A percentile compares a stretch with the other conserved stretches of the same genome.
phyloP scores from a whole-genome alignment of 2,329 filamentous ascomycete genomes.

The Setomelanomma holmii region DNA sequence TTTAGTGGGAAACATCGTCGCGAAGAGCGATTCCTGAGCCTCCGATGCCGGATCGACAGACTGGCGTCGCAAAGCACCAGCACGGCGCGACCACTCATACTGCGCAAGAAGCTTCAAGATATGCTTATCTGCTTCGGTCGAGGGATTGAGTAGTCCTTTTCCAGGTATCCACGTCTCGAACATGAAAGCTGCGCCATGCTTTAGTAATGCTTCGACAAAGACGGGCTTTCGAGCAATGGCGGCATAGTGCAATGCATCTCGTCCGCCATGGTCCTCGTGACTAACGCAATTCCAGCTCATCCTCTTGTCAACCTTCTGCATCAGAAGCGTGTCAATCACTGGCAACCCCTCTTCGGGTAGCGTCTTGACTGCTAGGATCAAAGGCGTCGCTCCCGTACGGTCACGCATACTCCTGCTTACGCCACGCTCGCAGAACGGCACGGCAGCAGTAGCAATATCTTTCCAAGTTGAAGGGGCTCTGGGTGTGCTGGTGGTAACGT shows the following conservation, averaged over 20 bases:
- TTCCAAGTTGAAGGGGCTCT: conserved; percentile 30
- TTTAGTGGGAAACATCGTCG: conserved; percentile 23
- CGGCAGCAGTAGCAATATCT: conserved; percentile 31
- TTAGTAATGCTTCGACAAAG: conserved; percentile 37
- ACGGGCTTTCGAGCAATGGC: conserved; percentile 29
- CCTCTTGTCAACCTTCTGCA: conserved; percentile 21
- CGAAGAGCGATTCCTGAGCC: conserved; percentile 13
- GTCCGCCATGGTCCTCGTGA: conserved; percentile 40
- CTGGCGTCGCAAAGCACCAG: conserved; percentile 23
- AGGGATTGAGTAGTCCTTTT: conserved; percentile 14
- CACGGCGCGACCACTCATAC: conserved; percentile 36
- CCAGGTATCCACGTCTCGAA: conserved; percentile 34
- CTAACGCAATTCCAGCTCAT: conserved; percentile 36
- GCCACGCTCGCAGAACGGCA: conserved; percentile 39
- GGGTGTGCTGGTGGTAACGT: conserved; percentile 34
- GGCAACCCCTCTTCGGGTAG: conserved; percentile 39
- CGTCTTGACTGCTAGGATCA: conserved; percentile 40
- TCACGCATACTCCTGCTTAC: conserved; percentile 43
- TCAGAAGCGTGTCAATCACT: conserved; percentile 34
- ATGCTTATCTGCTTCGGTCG: conserved; percentile 18
- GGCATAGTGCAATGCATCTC: conserved; percentile 38
- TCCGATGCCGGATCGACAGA: conserved; percentile 10
- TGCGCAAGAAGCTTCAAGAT: conserved; percentile 32
- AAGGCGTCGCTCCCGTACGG: conserved; percentile 40
- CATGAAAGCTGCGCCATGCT: conserved; percentile 32